phyloP scores from a whole-genome alignment of 2,329 filamentous ascomycete species.

The Colletotrichum scovillei region DNA sequence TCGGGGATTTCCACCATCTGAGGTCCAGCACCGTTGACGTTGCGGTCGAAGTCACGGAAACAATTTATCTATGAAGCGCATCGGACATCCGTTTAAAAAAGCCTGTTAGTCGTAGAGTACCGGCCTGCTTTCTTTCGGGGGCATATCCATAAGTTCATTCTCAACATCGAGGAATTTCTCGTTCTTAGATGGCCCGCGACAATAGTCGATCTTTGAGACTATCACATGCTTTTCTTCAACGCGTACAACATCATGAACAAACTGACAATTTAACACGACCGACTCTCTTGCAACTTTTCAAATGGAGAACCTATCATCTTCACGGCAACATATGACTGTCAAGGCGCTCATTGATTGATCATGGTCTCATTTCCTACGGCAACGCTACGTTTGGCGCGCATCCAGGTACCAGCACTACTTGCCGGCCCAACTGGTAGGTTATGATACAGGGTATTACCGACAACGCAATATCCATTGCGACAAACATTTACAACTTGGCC shows the following conservation, averaged over 20 bases:
- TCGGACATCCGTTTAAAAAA: neutral
- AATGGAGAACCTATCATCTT: too few species aligned
- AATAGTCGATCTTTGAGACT: neutral
- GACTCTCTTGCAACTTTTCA: neutral
- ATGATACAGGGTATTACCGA: slow-evolving; percentile 37
- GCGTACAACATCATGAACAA: neutral
- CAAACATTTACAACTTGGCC: slow-evolving; percentile 79
- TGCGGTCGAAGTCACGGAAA: neutral
- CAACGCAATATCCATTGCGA: slow-evolving; percentile 5
- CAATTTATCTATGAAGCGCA: neutral
- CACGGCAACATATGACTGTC: neutral
- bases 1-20: slow-evolving; percentile 8
- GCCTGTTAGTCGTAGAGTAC: too few species aligned
- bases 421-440: slow-evolving; percentile 16
- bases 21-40: neutral
- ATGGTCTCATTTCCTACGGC: slow-evolving; percentile 29
- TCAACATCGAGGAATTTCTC: neutral
- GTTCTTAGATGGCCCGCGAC: neutral
- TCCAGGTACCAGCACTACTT: slow-evolving; percentile 1
- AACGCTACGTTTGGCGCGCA: slow-evolving; percentile 11
- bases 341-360: neutral
- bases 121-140: neutral
- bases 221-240: neutral
- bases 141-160: neutral
- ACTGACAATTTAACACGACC: neutral